phyloP scores from a whole-genome alignment of 495 filamentous ascomycete genomes.

The Articulospora tetracladia region DNA sequence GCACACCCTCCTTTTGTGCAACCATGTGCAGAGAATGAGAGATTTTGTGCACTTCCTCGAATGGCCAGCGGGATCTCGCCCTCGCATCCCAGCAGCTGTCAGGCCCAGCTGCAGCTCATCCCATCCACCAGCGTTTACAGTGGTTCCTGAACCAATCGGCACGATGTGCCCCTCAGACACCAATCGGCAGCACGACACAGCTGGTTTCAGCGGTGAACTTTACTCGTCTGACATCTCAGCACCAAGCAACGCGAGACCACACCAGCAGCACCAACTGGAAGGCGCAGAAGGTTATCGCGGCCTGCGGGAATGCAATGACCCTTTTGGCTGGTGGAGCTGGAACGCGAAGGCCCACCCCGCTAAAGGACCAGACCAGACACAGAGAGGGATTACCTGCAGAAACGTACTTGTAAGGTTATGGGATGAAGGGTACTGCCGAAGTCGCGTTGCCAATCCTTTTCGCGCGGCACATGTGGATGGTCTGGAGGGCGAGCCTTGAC shows the following conservation, averaged over 20 bases:
- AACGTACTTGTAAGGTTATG: background rate
- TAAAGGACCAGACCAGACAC: background rate
- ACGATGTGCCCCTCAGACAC: background rate
- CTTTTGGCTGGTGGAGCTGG: no score
- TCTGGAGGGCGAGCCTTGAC: background rate
- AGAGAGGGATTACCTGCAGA: conserved; percentile 2
- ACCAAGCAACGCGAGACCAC: background rate
- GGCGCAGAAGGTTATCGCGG: conserved; percentile 3
- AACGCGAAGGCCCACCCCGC: background rate
- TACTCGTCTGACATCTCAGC: conserved; percentile 3
- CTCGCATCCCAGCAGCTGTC: background rate
- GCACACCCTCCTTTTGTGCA: conserved; percentile 1
- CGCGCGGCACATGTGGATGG: background rate
- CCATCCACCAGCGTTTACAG: background rate
- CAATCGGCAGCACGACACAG: conserved; percentile 4
- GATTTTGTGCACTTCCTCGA: background rate
- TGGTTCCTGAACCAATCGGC: conserved; percentile 11
- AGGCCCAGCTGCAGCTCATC: conserved; percentile 7
- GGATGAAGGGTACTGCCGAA: conserved; percentile 8
- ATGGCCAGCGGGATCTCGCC: background rate
- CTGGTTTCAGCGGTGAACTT: conserved; percentile 12
- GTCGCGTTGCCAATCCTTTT: conserved; percentile 5
- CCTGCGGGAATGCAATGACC: background rate
- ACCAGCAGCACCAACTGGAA: background rate
- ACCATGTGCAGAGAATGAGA: background rate